Percentiles rank a stretch among this genome's conserved stretches.
These are phyloP conservation scores for Alternaria brassicae DNA, from an alignment of 2,329 filamentous ascomycete genomes.

Conservation along the genomic window DNA sequence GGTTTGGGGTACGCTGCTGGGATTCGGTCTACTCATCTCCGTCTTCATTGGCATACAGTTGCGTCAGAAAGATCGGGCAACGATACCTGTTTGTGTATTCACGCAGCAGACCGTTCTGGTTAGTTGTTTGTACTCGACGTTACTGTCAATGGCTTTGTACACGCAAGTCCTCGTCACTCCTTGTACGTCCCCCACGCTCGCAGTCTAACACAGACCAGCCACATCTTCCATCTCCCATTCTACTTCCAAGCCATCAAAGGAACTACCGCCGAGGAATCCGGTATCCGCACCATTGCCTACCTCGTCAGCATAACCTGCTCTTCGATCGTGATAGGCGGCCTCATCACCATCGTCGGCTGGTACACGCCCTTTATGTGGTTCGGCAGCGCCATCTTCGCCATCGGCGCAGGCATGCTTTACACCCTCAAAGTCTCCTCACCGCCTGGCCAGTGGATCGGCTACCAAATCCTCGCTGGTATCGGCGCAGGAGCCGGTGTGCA, in stretches of 20 bases:
- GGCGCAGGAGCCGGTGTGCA: constrained; percentile 55
- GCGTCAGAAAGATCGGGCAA: constrained; percentile 39
- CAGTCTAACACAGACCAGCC: constrained; percentile 21
- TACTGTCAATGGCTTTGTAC: too few species aligned
- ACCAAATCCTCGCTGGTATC: constrained; percentile 49
- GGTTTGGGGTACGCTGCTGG: constrained; percentile 59
- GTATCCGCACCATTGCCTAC: constrained; percentile 46
- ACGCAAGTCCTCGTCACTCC: too few species aligned
- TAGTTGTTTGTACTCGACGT: too few species aligned
- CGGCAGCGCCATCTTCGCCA: constrained; percentile 44
- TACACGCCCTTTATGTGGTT: constrained; percentile 51
- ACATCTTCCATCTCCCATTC: constrained; percentile 50
- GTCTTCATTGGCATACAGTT: constrained; percentile 52
- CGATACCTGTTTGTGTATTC: constrained; percentile 45
- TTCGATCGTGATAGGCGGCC: constrained; percentile 37
- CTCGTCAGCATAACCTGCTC: constrained; percentile 39
- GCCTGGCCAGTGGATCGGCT: constrained; percentile 49
- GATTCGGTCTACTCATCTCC: constrained; percentile 57
- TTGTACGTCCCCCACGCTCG: too few species aligned
- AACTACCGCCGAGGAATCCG: constrained; percentile 48
- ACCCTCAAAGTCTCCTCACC: constrained; percentile 40
- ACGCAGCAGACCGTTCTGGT: constrained; percentile 47
- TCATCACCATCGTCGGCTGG: constrained; percentile 39
- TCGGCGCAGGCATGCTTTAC: constrained; percentile 50
- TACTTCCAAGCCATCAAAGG: constrained; percentile 56